phyloP scores from a whole-genome alignment of 352 stramenopile genomes.

The Sclerospora graminicola region DNA sequence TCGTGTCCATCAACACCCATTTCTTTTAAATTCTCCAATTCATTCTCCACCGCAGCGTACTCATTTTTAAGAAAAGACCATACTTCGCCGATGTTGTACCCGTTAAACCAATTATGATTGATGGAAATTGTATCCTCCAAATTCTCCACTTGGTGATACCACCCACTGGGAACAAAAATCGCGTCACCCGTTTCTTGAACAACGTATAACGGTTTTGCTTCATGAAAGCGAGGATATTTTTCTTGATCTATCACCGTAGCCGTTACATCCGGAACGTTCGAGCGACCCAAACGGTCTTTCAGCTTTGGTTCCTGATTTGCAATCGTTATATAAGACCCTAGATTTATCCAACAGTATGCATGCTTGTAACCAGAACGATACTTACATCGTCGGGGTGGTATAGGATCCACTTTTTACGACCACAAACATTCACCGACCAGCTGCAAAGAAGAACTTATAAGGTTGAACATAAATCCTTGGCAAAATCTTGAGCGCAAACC shows the following conservation, averaged over 20 bases:
- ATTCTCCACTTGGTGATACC: slow-evolving; percentile 94
- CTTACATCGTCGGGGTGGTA: slow-evolving; percentile 70
- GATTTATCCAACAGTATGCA: neutral
- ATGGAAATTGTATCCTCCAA: slow-evolving; percentile 90
- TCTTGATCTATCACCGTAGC: slow-evolving; percentile 28
- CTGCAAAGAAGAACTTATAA: slow-evolving; percentile 18
- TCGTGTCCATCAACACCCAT: slow-evolving; percentile 40
- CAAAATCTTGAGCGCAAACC: slow-evolving; percentile 17
- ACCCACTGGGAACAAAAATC: slow-evolving; percentile 95
- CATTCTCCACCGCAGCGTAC: slow-evolving; percentile 40
- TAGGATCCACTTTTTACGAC: slow-evolving; percentile 91
- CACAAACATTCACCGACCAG: slow-evolving; percentile 95
- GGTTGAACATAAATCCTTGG: neutral
- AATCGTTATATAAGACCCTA: slow-evolving; percentile 1
- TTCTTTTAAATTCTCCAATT: slow-evolving; percentile 55
- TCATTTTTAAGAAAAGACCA: slow-evolving; percentile 69
- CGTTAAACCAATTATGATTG: slow-evolving; percentile 98
- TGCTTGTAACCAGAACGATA: neutral
- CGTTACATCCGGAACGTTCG: slow-evolving; percentile 43
- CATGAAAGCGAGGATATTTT: slow-evolving; percentile 42
- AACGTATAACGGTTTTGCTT: slow-evolving; percentile 35
- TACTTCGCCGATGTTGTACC: slow-evolving; percentile 51
- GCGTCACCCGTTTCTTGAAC: slow-evolving; percentile 60
- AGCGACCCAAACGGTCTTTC: slow-evolving; percentile 59
- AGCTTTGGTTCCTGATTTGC: slow-evolving; percentile 54